Base-by-base conservation (phyloP, 495 filamentous ascomycete species). In the Penicillium lividum region DNA sequence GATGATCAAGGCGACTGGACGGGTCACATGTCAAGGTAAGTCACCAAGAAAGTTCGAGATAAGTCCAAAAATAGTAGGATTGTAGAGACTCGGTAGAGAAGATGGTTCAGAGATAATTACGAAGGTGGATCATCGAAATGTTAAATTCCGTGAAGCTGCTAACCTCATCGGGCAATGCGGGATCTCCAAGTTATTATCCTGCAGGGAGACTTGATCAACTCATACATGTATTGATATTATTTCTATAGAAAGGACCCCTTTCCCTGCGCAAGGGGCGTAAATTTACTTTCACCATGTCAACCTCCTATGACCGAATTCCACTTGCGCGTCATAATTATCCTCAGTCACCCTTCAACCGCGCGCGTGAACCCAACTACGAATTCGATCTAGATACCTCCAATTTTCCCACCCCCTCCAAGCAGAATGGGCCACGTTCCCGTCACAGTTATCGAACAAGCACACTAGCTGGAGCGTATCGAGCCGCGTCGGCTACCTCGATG, bases 401-500 rank as follows among this genome's bases (percentile, higher is more conserved):
- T 27, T 67, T 67, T 22, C 61, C 72, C 0, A 73, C 66, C 7
- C 68, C 74, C 15, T 63, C 70, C 11, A 61, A 64, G 40, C 65
- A 70, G 43, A 61, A 68, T 58, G 68, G 47, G 9, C 48, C 71
- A 33, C 69, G 68, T 52, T 54, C 66, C 44, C 71, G 68, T 29
- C 61, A 65, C 9, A 69, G 55, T 36, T 71, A 74, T 49, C 71
- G 72, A 40, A 73, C 77, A 11, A 65, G 68, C 8, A 77, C 71
- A 22, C 54, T 78, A 56, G 69, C 72, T 50, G 73, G 70, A 29
- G 74, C 77, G 3, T 79, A 64, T 67, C 71, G 63, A 51, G 67
- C 60, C 16, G 62, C 62, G n/a, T 65, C 64, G 31, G 56, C 53
- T 18, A 45, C 66, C 25, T 65, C 53, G 46, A 69, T 65, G 66